Evolutionary conservation across 169 alveolate species (phyloP), one percentile per base, ranked within the genome.

Genomic region (Cryptosporidium baileyi): DNA sequence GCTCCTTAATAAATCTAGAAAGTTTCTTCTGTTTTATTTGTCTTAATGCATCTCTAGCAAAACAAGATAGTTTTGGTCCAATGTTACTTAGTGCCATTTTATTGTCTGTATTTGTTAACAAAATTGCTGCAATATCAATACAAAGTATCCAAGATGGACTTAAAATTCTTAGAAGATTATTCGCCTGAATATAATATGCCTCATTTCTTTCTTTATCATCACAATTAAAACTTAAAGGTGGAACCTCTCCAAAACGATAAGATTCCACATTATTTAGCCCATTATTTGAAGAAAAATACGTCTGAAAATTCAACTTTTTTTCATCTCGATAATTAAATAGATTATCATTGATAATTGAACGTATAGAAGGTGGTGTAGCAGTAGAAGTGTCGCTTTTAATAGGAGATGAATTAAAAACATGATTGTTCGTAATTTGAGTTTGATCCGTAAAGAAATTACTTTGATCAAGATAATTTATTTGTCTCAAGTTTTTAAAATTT

Each of bases 141-240:
- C 85, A 74, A 24, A 74, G 57, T 40, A 74, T 57, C 85, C 85
- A 74, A 38, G 85, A 51, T 15, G 85, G 85, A 74, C 85, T 74
- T 22, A 74, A 44, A 19, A 57, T 36, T 49, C 36, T 74, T 45
- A 74, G 36, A 32, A 74, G 54, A 13, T 74, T 74, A 22, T 61
- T 74, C 19, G 59, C 67, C 36, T 49, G 74, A 32, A 45, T 26
- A n/a, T 41, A 57, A 36, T 74, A 54, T 9, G 52, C 51, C 54
- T 74, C 85, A 49, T 74, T 59, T 41, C 59, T 63, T 32, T 51
- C 36, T 36, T 74, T 74, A 49, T 74, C 67, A 74, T 51, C 22
- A 8, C 43, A 45, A 54, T 47, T 54, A 32, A 54, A 74, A 13
- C 43, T 40, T 13, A 74, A 60, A 22, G 74, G 85, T 40, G 85